Conservation (phyloP, 306 rosid species). For the Lathyrus tuberosus region DNA sequence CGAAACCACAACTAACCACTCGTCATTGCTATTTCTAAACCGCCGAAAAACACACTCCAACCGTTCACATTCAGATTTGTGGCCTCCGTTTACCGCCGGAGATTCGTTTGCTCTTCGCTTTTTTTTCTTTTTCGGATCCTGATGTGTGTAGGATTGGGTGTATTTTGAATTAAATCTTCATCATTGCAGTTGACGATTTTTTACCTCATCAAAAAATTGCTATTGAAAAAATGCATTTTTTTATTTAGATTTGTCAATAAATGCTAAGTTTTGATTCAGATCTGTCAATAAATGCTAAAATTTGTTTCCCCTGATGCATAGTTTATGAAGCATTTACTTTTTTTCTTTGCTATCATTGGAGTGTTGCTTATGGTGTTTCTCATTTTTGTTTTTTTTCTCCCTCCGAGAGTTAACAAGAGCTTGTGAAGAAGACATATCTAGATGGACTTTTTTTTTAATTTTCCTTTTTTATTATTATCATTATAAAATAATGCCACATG, state of each 20-base stretch:
- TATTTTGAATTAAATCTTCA: background rate
- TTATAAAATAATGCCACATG: no score
- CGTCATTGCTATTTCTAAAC: no score
- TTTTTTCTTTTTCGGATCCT: no score
- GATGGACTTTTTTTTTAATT: conserved; percentile 61
- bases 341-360: conserved; percentile 27
- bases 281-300: conserved; percentile 16
- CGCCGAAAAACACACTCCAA: no score
- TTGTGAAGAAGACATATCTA: conserved; percentile 65
- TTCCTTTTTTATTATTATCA: no score
- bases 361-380: conserved; percentile 38
- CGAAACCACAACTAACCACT: no score
- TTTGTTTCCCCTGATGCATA: background rate
- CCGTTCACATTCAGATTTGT: no score
- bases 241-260: background rate
- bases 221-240: background rate
- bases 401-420: conserved; percentile 72
- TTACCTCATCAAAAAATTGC: conserved; percentile 1
- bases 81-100: no score
- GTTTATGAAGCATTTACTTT: background rate
- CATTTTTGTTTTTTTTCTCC: conserved; percentile 8
- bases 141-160: no score
- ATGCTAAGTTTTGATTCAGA: conserved; percentile 12
- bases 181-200: conserved; percentile 21
- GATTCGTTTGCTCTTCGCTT: no score